These are phyloP conservation scores for Microstegium vimineum DNA, from an alignment of 176 grass and related monocot genomes.

Conservation along the genomic window DNA sequence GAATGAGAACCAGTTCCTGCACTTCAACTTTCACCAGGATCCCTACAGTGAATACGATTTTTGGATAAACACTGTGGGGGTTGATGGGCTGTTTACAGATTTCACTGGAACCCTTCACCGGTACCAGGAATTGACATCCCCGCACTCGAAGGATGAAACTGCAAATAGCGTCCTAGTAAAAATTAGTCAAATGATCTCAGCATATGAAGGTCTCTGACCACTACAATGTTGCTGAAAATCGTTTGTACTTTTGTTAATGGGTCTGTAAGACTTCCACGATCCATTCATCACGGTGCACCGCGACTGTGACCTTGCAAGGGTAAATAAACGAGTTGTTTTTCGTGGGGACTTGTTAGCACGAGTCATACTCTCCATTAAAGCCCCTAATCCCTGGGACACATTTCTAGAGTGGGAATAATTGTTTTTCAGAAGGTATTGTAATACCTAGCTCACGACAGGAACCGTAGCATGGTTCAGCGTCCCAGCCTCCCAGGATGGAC, in stretches of 20 bases:
- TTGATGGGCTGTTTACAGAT: conserved; percentile 95
- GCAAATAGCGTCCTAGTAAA: conserved; percentile 54
- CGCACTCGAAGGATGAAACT: conserved; percentile 40
- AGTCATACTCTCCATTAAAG: neutral
- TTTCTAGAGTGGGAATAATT: neutral
- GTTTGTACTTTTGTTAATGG: neutral
- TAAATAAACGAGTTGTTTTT: neutral
- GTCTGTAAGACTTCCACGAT: neutral
- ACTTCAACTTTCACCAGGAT: conserved; percentile 86
- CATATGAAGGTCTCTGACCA: conserved; percentile 50
- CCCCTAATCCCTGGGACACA: neutral
- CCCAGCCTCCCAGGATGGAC: neutral
- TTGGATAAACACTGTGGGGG: conserved; percentile 73
- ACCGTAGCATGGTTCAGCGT: neutral
- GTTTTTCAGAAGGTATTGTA: neutral
- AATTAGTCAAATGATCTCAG: conserved; percentile 66
- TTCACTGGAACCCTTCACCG: conserved; percentile 69
- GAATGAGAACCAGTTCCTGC: conserved; percentile 85
- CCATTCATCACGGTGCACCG: neutral
- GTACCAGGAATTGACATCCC: conserved; percentile 61
- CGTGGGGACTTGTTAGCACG: neutral
- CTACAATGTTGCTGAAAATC: neutral
- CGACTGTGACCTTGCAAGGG: neutral
- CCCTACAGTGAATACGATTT: conserved; percentile 75
- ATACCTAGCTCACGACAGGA: neutral